These are phyloP conservation scores for Psidium friedrichsthalianum DNA, from an alignment of 345 rosid genomes.

Conservation along the genomic window DNA sequence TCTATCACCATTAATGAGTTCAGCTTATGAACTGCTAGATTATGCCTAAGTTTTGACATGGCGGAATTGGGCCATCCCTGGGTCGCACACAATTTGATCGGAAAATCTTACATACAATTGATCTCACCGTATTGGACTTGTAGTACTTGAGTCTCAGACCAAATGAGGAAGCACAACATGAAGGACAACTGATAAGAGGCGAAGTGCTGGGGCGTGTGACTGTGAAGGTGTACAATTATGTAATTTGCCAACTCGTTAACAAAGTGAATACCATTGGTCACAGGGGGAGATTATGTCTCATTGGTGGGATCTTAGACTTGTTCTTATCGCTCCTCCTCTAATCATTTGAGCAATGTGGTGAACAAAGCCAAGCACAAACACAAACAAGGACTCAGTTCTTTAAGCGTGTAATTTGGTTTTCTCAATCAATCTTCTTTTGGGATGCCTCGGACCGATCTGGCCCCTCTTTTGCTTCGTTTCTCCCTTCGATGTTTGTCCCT, in stretches of 20 bases:
- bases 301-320: not conserved
- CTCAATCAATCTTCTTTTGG: not conserved
- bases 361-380: not conserved
- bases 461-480: not conserved
- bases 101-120: not conserved
- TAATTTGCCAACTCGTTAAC: not conserved
- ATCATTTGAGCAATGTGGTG: not conserved
- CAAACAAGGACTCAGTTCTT: not conserved
- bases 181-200: not conserved
- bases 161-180: not conserved
- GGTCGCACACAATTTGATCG: not conserved
- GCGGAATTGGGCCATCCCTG: not conserved
- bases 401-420: not conserved
- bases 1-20: not conserved
- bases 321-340: not conserved
- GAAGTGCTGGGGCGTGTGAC: not conserved
- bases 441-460: not conserved
- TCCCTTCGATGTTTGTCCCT: not conserved
- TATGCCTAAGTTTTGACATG: not conserved
- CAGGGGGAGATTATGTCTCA: not conserved
- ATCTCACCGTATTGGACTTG: not conserved
- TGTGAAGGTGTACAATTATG: not conserved
- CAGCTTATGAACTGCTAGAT: not conserved
- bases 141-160: not conserved
- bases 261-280: not conserved